A percentile compares a stretch with the other conserved stretches of the same genome.
phyloP scores from a whole-genome alignment of 176 grass and related monocot genomes.

The Sorghum bicolor region DNA sequence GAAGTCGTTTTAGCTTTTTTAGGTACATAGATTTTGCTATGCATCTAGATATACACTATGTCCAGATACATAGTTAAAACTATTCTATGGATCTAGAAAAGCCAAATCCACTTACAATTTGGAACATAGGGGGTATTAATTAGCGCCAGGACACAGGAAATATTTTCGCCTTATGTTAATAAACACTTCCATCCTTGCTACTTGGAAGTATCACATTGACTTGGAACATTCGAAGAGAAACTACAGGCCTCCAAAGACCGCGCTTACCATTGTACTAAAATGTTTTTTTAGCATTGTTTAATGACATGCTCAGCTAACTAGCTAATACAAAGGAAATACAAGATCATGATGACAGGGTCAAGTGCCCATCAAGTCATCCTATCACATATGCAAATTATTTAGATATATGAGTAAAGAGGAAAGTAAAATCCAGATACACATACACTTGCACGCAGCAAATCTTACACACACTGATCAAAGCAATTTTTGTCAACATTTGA shows the following conservation, averaged over 20 bases:
- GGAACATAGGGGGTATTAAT: background rate
- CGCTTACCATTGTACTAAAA: background rate
- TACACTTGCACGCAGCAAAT: background rate
- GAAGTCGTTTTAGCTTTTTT: background rate
- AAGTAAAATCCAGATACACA: background rate
- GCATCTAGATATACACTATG: background rate
- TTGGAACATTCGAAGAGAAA: background rate
- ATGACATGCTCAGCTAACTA: background rate
- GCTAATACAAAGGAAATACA: background rate
- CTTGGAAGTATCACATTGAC: background rate
- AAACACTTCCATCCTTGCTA: background rate
- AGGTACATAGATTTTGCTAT: background rate
- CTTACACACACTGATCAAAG: slow-evolving; percentile 3
- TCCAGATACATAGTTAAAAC: no score
- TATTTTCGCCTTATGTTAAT: background rate
- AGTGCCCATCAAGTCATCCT: background rate
- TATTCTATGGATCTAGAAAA: no score
- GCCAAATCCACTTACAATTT: no score
- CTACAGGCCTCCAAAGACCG: background rate
- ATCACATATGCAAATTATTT: background rate
- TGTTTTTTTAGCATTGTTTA: background rate
- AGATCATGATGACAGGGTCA: background rate
- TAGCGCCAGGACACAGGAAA: background rate
- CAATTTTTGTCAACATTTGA: background rate
- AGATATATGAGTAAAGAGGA: background rate